These are phyloP conservation scores for Agaricus bisporus DNA, from an alignment of 768 basidiomycete species.

Conservation along the genomic window DNA sequence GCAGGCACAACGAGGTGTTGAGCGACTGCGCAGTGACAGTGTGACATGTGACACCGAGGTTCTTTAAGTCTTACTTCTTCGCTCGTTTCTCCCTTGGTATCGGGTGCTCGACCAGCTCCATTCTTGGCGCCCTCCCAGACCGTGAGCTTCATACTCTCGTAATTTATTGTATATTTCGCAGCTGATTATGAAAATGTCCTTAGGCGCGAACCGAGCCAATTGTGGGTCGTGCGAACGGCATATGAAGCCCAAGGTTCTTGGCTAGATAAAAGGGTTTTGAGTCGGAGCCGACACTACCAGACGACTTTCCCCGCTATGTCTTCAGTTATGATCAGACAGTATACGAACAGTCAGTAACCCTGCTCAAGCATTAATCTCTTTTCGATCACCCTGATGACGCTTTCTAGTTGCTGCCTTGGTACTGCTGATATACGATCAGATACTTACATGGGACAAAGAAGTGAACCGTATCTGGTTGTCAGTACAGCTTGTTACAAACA, in stretches of 20 bases:
- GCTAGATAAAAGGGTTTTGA: background rate
- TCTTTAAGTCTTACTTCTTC: no score
- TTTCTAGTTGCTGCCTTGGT: background rate
- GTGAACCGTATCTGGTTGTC: conserved; percentile 2
- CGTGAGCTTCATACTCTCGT: no score
- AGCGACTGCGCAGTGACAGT: no score
- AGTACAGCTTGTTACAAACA: background rate
- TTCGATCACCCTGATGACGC: background rate
- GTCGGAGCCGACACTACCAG: background rate
- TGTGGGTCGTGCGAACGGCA: no score
- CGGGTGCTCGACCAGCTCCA: no score
- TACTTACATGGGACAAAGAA: conserved; percentile 3
- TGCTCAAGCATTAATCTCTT: background rate
- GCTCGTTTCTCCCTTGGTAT: no score
- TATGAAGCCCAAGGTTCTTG: background rate
- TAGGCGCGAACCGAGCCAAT: no score
- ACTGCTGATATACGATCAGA: background rate
- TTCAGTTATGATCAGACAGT: background rate
- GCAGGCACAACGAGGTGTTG: no score
- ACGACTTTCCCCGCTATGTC: background rate
- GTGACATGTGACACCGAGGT: no score
- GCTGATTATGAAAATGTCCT: no score
- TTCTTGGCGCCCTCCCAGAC: no score
- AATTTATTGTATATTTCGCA: no score
- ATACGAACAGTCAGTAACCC: background rate